Conservation (phyloP, 257 asterid genomes). For the Jasminum sambac region DNA sequence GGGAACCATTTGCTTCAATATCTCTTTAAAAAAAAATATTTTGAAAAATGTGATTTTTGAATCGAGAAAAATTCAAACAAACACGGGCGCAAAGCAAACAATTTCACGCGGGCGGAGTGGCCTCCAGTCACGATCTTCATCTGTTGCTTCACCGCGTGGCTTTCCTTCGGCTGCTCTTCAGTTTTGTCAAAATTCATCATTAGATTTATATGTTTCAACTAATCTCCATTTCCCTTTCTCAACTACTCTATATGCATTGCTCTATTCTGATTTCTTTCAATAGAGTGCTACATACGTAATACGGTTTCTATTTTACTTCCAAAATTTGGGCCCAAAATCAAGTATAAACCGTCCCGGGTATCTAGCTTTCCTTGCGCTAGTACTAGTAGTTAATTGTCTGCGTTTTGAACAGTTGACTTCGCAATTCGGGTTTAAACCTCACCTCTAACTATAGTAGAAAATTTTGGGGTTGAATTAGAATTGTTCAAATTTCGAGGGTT, state of each 20-base stretch:
- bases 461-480: conserved; percentile 4
- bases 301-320: not conserved
- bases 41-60: too few species aligned
- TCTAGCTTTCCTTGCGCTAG: conserved; percentile 17
- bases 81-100: not conserved
- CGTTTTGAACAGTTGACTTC: conserved; percentile 21
- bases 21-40: too few species aligned
- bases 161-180: conserved; percentile 5
- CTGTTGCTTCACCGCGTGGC: conserved; percentile 11
- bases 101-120: conserved; percentile 13
- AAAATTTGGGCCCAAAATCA: not conserved
- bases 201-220: conserved; percentile 11
- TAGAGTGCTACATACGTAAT: not conserved
- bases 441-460: not conserved
- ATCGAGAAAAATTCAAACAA: too few species aligned
- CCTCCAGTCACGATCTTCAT: not conserved
- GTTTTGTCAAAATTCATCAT: conserved; percentile 26
- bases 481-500: conserved; percentile 12
- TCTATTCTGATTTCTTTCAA: not conserved
- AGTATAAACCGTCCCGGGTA: conserved; percentile 8
- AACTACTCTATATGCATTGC: not conserved
- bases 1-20: too few species aligned
- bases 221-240: not conserved
- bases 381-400: conserved; percentile 16
- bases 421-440: conserved; percentile 5